Percentiles rank a stretch among this genome's conserved stretches.
These are phyloP conservation scores for Backusella luteola DNA, from an alignment of 192 early-diverging fungal genomes.

Conservation along the genomic window DNA sequence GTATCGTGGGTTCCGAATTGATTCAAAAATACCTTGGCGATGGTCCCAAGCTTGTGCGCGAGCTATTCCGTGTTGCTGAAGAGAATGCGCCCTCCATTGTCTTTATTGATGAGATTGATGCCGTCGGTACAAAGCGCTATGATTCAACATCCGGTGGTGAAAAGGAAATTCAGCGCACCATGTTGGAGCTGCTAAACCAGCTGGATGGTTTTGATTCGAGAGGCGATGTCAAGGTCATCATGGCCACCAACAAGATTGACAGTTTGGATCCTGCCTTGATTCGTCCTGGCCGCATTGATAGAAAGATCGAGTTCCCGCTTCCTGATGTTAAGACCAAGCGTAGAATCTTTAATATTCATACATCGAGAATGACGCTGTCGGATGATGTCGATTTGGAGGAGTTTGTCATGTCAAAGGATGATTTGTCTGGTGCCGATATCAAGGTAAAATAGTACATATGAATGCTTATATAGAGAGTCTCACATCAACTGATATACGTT, in stretches of 20 bases:
- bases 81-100: conserved; percentile 98
- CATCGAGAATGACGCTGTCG: conserved; percentile 93
- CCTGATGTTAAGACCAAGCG: conserved; percentile 93
- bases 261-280: conserved; percentile 87
- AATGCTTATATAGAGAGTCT: too few species aligned
- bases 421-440: conserved; percentile 98
- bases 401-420: conserved; percentile 89
- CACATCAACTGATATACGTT: neutral
- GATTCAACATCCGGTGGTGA: conserved; percentile 95
- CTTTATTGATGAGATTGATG: conserved; percentile 98
- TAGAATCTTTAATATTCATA: conserved; percentile 94
- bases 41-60: conserved; percentile 93
- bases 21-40: conserved; percentile 99
- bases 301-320: conserved; percentile 90
- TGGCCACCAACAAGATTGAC: conserved; percentile 95
- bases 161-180: conserved; percentile 96
- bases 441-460: conserved; percentile 63
- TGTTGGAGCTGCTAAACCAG: conserved; percentile 97
- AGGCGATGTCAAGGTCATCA: conserved; percentile 97
- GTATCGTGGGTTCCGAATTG: conserved; percentile 92
- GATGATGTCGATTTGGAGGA: conserved; percentile 95
- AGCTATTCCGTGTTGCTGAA: conserved; percentile 93
- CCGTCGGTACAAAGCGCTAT: conserved; percentile 97
- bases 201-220: conserved; percentile 95
- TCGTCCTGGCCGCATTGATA: conserved; percentile 84